Conservation (phyloP, 768 basidiomycete genomes). For the Tubosaeta brunneosetosa region DNA sequence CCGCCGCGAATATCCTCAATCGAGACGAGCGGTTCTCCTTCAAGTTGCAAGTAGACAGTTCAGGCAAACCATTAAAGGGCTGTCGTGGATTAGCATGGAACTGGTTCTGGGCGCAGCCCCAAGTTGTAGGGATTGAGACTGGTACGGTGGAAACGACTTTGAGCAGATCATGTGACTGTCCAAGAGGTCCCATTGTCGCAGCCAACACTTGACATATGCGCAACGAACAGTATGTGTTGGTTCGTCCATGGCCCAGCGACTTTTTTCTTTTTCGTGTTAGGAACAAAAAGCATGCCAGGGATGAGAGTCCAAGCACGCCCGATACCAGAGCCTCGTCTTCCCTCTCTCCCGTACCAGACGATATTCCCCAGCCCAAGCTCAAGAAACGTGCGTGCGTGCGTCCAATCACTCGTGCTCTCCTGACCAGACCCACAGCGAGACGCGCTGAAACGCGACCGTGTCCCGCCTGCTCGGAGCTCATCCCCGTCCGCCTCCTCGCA, state of each 20-base stretch:
- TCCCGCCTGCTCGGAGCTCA: conserved; percentile 67
- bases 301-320: conserved; percentile 2
- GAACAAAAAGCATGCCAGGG: conserved; percentile 48
- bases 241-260: not conserved
- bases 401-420: not conserved
- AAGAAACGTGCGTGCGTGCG: conserved; percentile 46
- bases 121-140: too few relatives aligned
- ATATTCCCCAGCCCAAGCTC: conserved; percentile 29
- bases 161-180: too few relatives aligned
- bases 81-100: too few relatives aligned
- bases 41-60: too few relatives aligned
- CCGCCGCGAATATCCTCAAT: not conserved
- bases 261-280: conserved; percentile 16
- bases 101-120: too few relatives aligned
- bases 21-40: too few relatives aligned
- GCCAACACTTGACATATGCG: not conserved
- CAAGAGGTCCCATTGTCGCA: too few relatives aligned
- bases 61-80: too few relatives aligned
- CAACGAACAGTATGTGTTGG: conserved; percentile 26
- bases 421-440: conserved; percentile 42
- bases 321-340: conserved; percentile 27
- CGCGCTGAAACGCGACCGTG: conserved; percentile 72
- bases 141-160: too few relatives aligned
- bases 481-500: conserved; percentile 67
- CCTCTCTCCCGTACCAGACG: conserved; percentile 31